Conservation (phyloP, 2,329 filamentous ascomycete genomes). For the Ophiostoma montium region DNA sequence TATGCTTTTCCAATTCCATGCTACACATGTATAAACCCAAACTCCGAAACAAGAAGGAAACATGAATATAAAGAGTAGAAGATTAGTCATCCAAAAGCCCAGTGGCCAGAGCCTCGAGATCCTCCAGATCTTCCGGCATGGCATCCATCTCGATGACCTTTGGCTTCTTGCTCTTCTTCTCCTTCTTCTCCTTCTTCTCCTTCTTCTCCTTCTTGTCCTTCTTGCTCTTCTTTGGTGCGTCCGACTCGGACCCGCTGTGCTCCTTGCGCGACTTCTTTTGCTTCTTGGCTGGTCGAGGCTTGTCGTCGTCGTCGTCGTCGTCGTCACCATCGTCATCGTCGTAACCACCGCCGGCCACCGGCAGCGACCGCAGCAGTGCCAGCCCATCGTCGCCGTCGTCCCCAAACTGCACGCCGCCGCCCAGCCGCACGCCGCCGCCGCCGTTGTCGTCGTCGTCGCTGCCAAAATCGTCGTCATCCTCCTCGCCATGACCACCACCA, state of each 20-base stretch:
- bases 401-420: constrained; percentile 19
- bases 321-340: constrained; percentile 10
- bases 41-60: not conserved
- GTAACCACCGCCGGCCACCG: constrained; percentile 27
- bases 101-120: constrained; percentile 63
- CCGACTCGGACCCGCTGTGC: too few species aligned
- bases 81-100: constrained; percentile 45
- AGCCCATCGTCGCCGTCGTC: constrained; percentile 38
- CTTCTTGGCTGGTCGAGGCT: constrained; percentile 40
- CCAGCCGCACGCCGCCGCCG: constrained; percentile 18
- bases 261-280: too few species aligned
- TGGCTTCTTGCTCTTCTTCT: constrained; percentile 30
- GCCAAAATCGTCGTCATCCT: constrained; percentile 16
- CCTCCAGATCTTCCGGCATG: constrained; percentile 66
- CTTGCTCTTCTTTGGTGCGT: constrained; percentile 53
- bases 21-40: not conserved
- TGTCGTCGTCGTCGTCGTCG: constrained; percentile 15
- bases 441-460: constrained; percentile 17
- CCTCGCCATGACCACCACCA: not conserved
- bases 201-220: constrained; percentile 41
- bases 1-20: too few species aligned
- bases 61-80: not conserved
- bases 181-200: constrained; percentile 26
- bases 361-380: constrained; percentile 43
- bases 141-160: constrained; percentile 47